phyloP scores from a whole-genome alignment of 148 eudicot species.

The Rhododendron molle region DNA sequence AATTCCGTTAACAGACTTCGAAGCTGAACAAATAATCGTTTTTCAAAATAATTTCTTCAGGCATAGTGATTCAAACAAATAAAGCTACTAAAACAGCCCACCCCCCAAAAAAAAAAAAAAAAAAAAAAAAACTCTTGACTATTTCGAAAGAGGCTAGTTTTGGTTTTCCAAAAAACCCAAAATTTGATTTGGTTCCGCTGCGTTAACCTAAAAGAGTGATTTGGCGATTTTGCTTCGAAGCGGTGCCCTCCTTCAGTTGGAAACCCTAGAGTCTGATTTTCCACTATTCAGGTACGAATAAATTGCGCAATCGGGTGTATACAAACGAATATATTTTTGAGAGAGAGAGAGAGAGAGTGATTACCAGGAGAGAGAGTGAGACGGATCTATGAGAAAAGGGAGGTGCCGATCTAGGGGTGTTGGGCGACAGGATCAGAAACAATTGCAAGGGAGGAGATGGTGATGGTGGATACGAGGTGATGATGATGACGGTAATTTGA shows the following conservation, averaged over 20 bases:
- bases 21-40: neutral
- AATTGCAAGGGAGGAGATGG: neutral
- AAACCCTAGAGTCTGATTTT: constrained; percentile 4
- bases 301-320: neutral
- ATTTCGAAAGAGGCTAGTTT: too few relatives aligned
- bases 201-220: neutral
- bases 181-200: neutral
- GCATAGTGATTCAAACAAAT: neutral
- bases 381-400: neutral
- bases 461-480: neutral
- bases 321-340: neutral
- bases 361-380: neutral
- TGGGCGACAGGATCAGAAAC: neutral
- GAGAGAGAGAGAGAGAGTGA: neutral
- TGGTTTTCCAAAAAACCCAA: too few relatives aligned
- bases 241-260: neutral
- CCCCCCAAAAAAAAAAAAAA: too few relatives aligned
- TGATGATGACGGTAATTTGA: constrained; percentile 9
- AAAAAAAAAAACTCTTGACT: neutral
- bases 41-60: neutral
- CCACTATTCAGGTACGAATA: neutral
- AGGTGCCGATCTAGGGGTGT: constrained; percentile 10
- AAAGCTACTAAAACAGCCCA: too few relatives aligned
- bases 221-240: neutral
- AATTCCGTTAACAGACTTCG: too few relatives aligned